These are phyloP conservation scores for Colletotrichum nymphaeae DNA, from an alignment of 2,329 filamentous ascomycete genomes.

Conservation along the genomic window DNA sequence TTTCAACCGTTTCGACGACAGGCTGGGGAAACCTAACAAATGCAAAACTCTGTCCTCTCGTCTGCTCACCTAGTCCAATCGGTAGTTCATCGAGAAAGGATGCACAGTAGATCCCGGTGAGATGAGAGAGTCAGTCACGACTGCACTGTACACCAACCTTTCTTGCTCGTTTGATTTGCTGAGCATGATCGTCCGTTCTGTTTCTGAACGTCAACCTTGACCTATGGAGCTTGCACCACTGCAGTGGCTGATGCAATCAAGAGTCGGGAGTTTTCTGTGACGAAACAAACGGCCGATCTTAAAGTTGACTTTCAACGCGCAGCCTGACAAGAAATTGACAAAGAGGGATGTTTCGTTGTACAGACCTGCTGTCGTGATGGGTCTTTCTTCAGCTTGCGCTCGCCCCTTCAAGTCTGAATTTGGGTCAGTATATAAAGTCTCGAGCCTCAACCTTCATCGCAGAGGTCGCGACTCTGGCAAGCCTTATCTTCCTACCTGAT, in stretches of 20 bases:
- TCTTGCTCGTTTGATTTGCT: neutral
- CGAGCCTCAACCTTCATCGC: neutral
- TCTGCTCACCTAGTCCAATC: neutral
- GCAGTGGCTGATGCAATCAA: no score
- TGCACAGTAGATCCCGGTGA: conserved; percentile 10
- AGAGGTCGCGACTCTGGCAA: no score
- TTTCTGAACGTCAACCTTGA: neutral
- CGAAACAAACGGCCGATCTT: conserved; percentile 3
- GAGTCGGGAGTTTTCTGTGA: neutral
- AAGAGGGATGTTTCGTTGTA: neutral
- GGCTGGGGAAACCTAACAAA: neutral
- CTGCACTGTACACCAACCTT: neutral
- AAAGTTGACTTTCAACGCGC: neutral
- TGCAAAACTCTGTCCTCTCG: neutral
- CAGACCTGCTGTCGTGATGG: neutral
- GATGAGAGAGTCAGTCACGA: conserved; percentile 1
- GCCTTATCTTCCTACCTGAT: neutral
- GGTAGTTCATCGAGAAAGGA: neutral
- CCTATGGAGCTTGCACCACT: neutral
- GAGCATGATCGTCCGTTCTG: neutral
- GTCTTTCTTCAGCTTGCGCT: neutral
- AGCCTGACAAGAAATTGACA: conserved; percentile 20
- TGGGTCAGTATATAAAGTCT: neutral
- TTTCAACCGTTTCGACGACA: conserved; percentile 31
- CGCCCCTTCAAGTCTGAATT: neutral